Conservation (phyloP, 2,329 filamentous ascomycete species). For the Fusarium stilboides region DNA sequence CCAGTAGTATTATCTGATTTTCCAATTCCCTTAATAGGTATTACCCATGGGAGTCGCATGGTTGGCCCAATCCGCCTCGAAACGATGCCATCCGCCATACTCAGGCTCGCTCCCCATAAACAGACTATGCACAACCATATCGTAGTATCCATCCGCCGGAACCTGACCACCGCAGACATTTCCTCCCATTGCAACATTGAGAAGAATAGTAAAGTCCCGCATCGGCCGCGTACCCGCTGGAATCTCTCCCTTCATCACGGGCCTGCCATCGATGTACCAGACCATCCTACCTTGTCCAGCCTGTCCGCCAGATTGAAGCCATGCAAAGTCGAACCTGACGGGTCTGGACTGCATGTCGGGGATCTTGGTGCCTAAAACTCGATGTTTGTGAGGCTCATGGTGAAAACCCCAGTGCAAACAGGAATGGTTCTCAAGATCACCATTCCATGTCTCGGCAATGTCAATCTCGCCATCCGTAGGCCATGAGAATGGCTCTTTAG, state of each 20-base stretch:
- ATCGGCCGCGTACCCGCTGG: constrained; percentile 68
- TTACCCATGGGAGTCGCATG: constrained; percentile 49
- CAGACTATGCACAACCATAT: constrained; percentile 68
- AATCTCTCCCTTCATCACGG: constrained; percentile 70
- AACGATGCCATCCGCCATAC: constrained; percentile 68
- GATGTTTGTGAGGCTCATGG: constrained; percentile 70
- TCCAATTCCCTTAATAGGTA: constrained; percentile 48
- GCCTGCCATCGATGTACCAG: constrained; percentile 72
- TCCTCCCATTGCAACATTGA: constrained; percentile 75
- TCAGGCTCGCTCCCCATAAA: constrained; percentile 67
- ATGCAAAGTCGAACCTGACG: constrained; percentile 70
- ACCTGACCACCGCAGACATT: constrained; percentile 69
- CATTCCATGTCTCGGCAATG: constrained; percentile 75
- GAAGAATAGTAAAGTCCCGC: constrained; percentile 69
- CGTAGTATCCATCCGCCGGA: constrained; percentile 68
- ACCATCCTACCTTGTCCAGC: constrained; percentile 64
- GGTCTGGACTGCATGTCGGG: constrained; percentile 63
- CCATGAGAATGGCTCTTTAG: constrained; percentile 71
- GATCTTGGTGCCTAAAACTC: constrained; percentile 67
- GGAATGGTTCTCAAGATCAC: constrained; percentile 67
- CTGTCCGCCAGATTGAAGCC: constrained; percentile 64
- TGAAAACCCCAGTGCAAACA: constrained; percentile 73
- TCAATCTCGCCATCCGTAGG: constrained; percentile 73
- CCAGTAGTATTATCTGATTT: neutral
- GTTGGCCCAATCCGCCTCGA: constrained; percentile 66